Percentiles rank a stretch among this genome's conserved stretches.
phyloP scores from a whole-genome alignment of 495 filamentous ascomycete species.

The Penicillium goetzii region DNA sequence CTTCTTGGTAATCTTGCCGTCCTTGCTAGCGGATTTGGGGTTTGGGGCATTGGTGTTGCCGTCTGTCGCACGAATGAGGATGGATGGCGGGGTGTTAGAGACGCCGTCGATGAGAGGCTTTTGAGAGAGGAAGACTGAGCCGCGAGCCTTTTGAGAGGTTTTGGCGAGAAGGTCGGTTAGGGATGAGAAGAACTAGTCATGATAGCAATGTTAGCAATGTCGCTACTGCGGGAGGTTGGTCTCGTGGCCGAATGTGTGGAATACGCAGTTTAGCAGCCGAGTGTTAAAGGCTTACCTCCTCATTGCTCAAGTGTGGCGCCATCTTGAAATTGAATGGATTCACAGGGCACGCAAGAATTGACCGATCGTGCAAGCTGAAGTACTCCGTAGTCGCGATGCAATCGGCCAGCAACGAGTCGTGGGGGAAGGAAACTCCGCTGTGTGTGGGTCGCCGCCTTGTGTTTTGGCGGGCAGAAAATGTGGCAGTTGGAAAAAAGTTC shows the following conservation, averaged over 20 bases:
- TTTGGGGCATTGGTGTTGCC: conserved; percentile 55
- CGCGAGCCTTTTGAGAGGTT: conserved; percentile 69
- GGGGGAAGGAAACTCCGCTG: conserved; percentile 37
- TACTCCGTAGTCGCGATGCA: conserved; percentile 20
- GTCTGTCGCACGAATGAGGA: conserved; percentile 85
- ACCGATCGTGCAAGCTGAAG: conserved; percentile 20
- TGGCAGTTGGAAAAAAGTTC: conserved; percentile 32
- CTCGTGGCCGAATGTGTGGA: conserved; percentile 18
- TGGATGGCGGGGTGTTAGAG: conserved; percentile 50
- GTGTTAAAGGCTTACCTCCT: conserved; percentile 60
- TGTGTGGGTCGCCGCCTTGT: conserved; percentile 29
- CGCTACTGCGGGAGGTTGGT: conserved; percentile 15
- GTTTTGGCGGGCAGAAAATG: conserved; percentile 29
- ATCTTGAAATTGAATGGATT: conserved; percentile 41
- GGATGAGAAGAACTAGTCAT: conserved; percentile 77
- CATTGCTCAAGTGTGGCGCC: conserved; percentile 66
- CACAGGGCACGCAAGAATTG: conserved; percentile 17
- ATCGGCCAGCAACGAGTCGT: conserved; percentile 21
- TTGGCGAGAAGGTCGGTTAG: conserved; percentile 74
- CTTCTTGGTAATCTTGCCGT: conserved; percentile 39
- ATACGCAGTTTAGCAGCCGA: background rate
- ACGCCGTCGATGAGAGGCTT: conserved; percentile 56
- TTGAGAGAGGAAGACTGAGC: conserved; percentile 82
- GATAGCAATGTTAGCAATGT: conserved; percentile 24
- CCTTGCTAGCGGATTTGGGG: conserved; percentile 30